Evolutionary conservation across 2,329 filamentous ascomycete species (phyloP), one percentile per base, ranked within the genome.

Genomic region (Tricladium varicosporioides): DNA sequence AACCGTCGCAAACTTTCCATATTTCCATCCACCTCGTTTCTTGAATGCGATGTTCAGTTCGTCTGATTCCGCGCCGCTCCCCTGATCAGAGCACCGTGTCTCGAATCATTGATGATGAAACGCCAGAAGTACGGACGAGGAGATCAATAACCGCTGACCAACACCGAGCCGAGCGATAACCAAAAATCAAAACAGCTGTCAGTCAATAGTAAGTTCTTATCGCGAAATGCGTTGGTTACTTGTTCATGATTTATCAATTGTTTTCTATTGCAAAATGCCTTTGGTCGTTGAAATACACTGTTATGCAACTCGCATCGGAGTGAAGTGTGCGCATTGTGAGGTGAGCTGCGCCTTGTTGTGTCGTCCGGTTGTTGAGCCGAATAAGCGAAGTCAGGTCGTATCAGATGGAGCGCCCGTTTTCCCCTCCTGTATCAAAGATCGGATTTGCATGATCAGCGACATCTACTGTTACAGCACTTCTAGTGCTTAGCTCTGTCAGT

Each of bases 381-480:
- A 45, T 14, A 48, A 48, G 45, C 45, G 47, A 36, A 16, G 32
- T 13, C 19, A 32, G 14, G 31, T 11, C 47, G 47, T 49, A 49
- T 49, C 31, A 49, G 47, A 40, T 40, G 36, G 36, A 10, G 9
- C 36, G 36, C 36, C 36, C 36, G 36, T 40, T 49, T 32, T 5
- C 51, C n/a, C n/a, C 45, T 54, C 45, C 40, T 45, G 53, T 55
- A 22, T 48, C 51, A 48, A 11, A 33, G 5, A 14, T 27, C 16
- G 8, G 40, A 43, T 40, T 32, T 44, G 51, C 56, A 58, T 50
- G 56, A 54, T 58, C 51, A 43, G 32, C 51, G 47, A 58, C 56
- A 48, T 22, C 31, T 51, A 16, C 5, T 44, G 53, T 56, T 44
- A 44, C 53, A 56, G 36, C 36, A 40, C 36, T 40, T 11, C 40